Evolutionary conservation across 2,329 filamentous ascomycete genomes (phyloP).

Genomic region (Epicoccum nigrum): DNA sequence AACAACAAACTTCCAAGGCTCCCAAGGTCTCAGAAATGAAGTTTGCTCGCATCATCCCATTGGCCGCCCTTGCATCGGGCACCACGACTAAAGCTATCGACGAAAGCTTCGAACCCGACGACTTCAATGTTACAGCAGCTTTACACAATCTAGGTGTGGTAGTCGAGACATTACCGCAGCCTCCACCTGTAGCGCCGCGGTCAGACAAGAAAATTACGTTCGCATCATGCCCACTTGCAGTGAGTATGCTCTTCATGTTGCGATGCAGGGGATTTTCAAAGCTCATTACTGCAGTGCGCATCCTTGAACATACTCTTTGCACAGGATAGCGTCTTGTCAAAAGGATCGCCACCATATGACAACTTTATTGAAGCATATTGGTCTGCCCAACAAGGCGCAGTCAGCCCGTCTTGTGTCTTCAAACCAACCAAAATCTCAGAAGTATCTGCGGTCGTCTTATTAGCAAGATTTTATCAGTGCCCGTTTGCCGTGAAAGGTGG

Average conservation of each 20-base stretch:
- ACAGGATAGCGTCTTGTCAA: slow-evolving; percentile 20
- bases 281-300: slow-evolving; percentile 25
- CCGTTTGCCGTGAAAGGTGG: slow-evolving; percentile 54
- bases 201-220: slow-evolving; percentile 6
- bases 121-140: slow-evolving; percentile 29
- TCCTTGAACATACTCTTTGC: slow-evolving; percentile 33
- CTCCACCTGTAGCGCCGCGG: neutral
- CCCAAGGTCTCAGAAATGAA: neutral
- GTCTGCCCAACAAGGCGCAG: slow-evolving; percentile 34
- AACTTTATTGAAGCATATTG: slow-evolving; percentile 34
- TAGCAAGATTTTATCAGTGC: slow-evolving; percentile 35
- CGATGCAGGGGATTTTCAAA: neutral
- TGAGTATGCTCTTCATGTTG: slow-evolving; percentile 9
- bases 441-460: slow-evolving; percentile 27
- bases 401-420: slow-evolving; percentile 38
- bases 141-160: slow-evolving; percentile 28
- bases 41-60: neutral
- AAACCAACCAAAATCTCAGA: slow-evolving; percentile 26
- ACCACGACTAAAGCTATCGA: slow-evolving; percentile 7
- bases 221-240: slow-evolving; percentile 28
- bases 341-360: slow-evolving; percentile 24
- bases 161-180: slow-evolving; percentile 25
- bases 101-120: slow-evolving; percentile 23
- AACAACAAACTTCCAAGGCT: neutral
- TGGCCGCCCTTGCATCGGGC: neutral